Percentiles rank a stretch among this genome's conserved stretches.
Evolutionary conservation across 164 flowering plant genomes (phyloP).

Genomic region (Pachysandra terminalis): DNA sequence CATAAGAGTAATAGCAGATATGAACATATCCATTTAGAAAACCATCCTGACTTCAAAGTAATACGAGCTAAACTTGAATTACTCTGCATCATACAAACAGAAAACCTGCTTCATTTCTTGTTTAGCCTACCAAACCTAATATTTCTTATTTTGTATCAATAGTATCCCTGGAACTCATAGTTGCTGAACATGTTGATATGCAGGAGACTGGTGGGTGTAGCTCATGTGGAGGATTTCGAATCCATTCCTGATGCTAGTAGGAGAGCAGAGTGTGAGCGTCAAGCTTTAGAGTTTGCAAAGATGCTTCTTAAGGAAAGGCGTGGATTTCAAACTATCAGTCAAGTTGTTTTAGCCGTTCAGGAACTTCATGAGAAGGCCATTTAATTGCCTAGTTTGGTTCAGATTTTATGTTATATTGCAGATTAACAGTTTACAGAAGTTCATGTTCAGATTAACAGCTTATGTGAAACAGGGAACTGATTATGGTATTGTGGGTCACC

Average conservation of each 20-base stretch:
- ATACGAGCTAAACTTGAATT: too few relatives aligned
- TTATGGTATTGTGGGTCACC: too few relatives aligned
- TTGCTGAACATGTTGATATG: conserved; percentile 7
- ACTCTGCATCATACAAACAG: too few relatives aligned
- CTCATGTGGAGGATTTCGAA: conserved; percentile 94
- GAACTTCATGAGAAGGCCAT: conserved; percentile 9
- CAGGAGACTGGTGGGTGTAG: conserved; percentile 96
- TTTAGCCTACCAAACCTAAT: background rate
- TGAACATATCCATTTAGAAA: too few relatives aligned
- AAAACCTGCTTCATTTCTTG: background rate
- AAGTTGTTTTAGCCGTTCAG: conserved; percentile 53
- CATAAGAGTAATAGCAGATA: too few relatives aligned
- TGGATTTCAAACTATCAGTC: conserved; percentile 45
- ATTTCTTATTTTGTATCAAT: background rate
- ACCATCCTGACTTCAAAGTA: too few relatives aligned
- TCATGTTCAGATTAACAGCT: too few relatives aligned
- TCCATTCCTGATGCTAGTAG: conserved; percentile 53
- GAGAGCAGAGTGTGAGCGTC: conserved; percentile 71
- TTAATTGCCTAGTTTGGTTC: background rate
- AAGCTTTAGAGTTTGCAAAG: conserved; percentile 75
- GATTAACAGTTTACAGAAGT: background rate
- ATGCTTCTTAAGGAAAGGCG: conserved; percentile 73
- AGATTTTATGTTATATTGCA: background rate
- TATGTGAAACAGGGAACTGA: too few relatives aligned
- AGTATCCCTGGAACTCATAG: background rate